Conservation (phyloP, 805 yeast species). For the Candida ascalaphidarum region DNA sequence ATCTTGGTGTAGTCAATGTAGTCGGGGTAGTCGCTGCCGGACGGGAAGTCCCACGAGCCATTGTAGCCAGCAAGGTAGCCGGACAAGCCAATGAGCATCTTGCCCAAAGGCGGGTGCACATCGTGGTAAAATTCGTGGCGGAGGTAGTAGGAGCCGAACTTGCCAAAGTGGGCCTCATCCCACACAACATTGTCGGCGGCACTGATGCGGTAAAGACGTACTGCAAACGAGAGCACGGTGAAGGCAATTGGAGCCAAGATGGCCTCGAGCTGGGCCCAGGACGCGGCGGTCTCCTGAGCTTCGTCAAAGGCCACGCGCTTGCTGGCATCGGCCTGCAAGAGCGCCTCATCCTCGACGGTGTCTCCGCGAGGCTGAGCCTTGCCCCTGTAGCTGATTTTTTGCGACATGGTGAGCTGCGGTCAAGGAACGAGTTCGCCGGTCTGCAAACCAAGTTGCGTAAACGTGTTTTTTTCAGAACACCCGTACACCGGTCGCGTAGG, state of each 20-base stretch:
- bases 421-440: too few species aligned
- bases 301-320: not conserved
- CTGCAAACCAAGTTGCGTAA: too few species aligned
- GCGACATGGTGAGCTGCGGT: too few species aligned
- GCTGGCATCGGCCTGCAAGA: too few species aligned
- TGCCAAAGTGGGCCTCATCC: constrained; percentile 98
- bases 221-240: constrained; percentile 55
- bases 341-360: too few species aligned
- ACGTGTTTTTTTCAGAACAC: too few species aligned
- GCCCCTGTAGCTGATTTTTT: too few species aligned
- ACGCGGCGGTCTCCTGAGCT: constrained; percentile 1
- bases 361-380: too few species aligned
- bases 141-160: constrained; percentile 87
- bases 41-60: constrained; percentile 84
- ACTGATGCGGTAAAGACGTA: constrained; percentile 71
- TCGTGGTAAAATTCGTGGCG: constrained; percentile 88
- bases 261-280: constrained; percentile 24
- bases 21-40: constrained; percentile 71
- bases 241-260: constrained; percentile 51
- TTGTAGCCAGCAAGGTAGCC: constrained; percentile 83
- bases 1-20: constrained; percentile 72
- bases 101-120: constrained; percentile 96
- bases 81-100: constrained; percentile 81
- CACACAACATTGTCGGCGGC: constrained; percentile 74
- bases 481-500: too few species aligned